A percentile compares a stretch with the other conserved stretches of the same genome.
Conservation (phyloP, 257 asterid genomes). For the Nicotiana undulata region DNA sequence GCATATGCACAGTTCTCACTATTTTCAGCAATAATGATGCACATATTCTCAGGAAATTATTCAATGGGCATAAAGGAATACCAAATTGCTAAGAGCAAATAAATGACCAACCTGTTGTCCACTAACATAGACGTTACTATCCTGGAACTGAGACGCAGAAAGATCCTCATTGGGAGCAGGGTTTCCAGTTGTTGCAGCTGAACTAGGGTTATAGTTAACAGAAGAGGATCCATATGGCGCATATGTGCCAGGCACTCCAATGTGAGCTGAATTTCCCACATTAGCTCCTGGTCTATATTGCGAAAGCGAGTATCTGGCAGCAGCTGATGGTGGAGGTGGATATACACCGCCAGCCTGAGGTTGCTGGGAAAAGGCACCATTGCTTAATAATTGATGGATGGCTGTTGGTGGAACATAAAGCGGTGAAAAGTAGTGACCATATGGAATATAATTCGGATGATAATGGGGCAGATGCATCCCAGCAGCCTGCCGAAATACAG, state of each 20-base stretch:
- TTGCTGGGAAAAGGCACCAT: slow-evolving; percentile 75
- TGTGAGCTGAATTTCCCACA: slow-evolving; percentile 51
- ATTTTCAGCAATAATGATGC: background rate
- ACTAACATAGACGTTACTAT: slow-evolving; percentile 45
- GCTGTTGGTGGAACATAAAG: slow-evolving; percentile 62
- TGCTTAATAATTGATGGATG: slow-evolving; percentile 69
- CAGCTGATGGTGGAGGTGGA: slow-evolving; percentile 62
- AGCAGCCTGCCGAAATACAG: slow-evolving; percentile 71
- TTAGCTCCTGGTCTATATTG: slow-evolving; percentile 78
- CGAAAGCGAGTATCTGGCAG: slow-evolving; percentile 66
- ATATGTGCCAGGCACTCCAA: slow-evolving; percentile 66
- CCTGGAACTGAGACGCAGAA: slow-evolving; percentile 58
- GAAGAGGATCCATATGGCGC: slow-evolving; percentile 67
- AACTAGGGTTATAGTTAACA: slow-evolving; percentile 48
- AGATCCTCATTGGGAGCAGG: slow-evolving; percentile 65
- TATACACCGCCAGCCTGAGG: slow-evolving; percentile 65
- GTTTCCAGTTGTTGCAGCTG: slow-evolving; percentile 50
- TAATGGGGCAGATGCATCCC: slow-evolving; percentile 81
- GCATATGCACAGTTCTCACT: background rate
- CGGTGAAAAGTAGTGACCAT: slow-evolving; percentile 76
- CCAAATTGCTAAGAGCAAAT: background rate
- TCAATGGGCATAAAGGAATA: background rate
- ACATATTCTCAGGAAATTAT: background rate
- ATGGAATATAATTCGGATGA: slow-evolving; percentile 70
- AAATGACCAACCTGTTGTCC: slow-evolving; percentile 65